Evolutionary conservation across 2,329 filamentous ascomycete species (phyloP).

Genomic region (Epichloe aotearoae): DNA sequence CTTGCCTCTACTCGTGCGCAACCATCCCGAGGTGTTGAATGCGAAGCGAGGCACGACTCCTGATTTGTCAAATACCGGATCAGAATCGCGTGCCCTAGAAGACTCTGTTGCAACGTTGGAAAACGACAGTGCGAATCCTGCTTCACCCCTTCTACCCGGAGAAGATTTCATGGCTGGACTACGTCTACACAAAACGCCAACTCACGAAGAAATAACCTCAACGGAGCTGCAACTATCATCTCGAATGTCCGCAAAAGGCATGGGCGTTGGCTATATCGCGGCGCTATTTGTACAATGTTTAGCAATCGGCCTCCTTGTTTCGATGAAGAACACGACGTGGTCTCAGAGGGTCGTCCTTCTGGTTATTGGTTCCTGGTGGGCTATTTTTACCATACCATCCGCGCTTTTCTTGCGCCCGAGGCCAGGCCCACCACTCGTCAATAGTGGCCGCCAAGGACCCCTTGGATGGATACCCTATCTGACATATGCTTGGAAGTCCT

Average conservation of each 20-base stretch:
- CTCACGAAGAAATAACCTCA: constrained; percentile 40
- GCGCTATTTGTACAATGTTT: constrained; percentile 73
- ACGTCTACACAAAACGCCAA: constrained; percentile 25
- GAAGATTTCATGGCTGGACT: constrained; percentile 12
- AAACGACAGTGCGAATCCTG: constrained; percentile 25
- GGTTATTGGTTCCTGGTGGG: constrained; percentile 85
- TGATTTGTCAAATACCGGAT: constrained; percentile 17
- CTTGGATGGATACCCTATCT: constrained; percentile 56
- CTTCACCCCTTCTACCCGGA: constrained; percentile 31
- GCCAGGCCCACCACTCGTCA: constrained; percentile 67
- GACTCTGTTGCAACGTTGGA: constrained; percentile 19
- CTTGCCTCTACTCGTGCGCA: constrained; percentile 75
- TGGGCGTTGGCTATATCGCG: constrained; percentile 86
- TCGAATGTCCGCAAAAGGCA: constrained; percentile 80
- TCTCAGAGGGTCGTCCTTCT: constrained; percentile 79
- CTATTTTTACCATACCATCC: constrained; percentile 76
- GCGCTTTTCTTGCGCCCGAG: constrained; percentile 78
- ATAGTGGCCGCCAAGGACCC: constrained; percentile 23
- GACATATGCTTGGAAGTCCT: constrained; percentile 69
- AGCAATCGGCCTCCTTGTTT: constrained; percentile 63
- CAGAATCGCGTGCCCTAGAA: constrained; percentile 23
- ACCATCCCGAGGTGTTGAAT: constrained; percentile 50
- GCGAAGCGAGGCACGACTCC: constrained; percentile 15
- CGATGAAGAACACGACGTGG: constrained; percentile 65
- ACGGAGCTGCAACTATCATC: constrained; percentile 71